Conservation (phyloP, 1,139 yeast genomes). For the Kurtzmaniella natalensis region DNA sequence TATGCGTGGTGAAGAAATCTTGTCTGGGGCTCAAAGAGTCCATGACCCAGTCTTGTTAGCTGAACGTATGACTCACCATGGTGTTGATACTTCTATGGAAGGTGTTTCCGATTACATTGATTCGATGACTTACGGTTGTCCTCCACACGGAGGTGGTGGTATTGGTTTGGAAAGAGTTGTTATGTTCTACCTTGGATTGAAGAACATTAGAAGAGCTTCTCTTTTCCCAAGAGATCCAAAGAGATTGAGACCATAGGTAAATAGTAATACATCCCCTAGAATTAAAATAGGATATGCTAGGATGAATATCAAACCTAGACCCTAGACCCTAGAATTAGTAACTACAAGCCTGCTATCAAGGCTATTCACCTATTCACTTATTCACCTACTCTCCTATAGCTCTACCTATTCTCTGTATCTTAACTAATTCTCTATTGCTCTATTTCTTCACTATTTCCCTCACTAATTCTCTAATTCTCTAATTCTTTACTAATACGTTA, state of each 20-base stretch:
- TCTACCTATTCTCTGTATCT: too few relatives aligned
- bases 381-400: too few relatives aligned
- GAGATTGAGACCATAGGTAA: conserved; percentile 73
- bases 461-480: too few relatives aligned
- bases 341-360: background rate
- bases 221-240: conserved; percentile 98
- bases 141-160: conserved; percentile 99
- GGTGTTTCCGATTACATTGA: conserved; percentile 90
- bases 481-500: too few relatives aligned
- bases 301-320: too few relatives aligned
- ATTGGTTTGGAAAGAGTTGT: conserved; percentile 98
- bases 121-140: conserved; percentile 90
- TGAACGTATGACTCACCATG: conserved; percentile 81
- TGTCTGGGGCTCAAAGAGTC: conserved; percentile 98
- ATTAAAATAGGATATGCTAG: background rate
- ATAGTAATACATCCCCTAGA: background rate
- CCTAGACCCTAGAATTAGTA: background rate
- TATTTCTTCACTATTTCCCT: too few relatives aligned
- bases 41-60: conserved; percentile 84
- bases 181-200: conserved; percentile 94
- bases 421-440: too few relatives aligned
- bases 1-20: conserved; percentile 99
- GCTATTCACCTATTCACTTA: too few relatives aligned
- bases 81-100: conserved; percentile 70
- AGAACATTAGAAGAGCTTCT: conserved; percentile 95